Evolutionary conservation across 1,284 basidiomycete species (phyloP), one percentile per base, ranked within the genome.

Genomic region (Mycena sp.): DNA sequence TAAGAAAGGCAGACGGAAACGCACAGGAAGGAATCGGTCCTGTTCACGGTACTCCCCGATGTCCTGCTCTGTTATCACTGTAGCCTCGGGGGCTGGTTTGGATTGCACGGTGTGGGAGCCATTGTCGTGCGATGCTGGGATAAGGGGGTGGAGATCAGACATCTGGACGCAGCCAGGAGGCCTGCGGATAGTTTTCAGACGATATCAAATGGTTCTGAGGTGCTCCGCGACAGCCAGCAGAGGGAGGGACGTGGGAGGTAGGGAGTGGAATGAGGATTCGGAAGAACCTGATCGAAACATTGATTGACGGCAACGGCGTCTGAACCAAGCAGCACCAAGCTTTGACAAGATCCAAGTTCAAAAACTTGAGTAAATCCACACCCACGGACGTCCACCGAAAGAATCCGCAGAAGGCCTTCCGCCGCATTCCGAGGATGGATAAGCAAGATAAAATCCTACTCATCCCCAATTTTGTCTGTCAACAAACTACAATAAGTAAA

Each of bases 21-120:
- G 72, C 71, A 96, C 94, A 14, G 94, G 94, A 16, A 96, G 84
- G 78, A 92, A 95, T 40, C 94, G 86, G 78, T 96, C 94, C 75
- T 96, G 94, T 75, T 96, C 94, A 71, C 92, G 85, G 75, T 94
- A 96, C 74, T 95, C 93, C 51, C 94, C 94, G 38, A 96, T 89
- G 75, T 96, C 94, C 67, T 93, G 88, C 67, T 96, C 94, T 6
- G 93, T 96, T 71, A 96, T 95, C 3, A 26, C 45, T 43, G 83
- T 79, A 9, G 88, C 82, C 68, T 86, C 85, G 5, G 85, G 80
- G 17, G 85, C n/a, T 14, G 23, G 10, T 16, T 17, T 23, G 41
- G 55, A 38, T 29, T 19, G 37, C 26, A n/a, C 40, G 17, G 21
- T 43, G 23, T 46, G 32, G 9, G 32, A 35, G 32, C 32, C 32